Percentiles rank a stretch among this genome's conserved stretches.
These are phyloP conservation scores for Hygrophoropsis aurantiaca DNA, from an alignment of 768 basidiomycete species.

Conservation along the genomic window DNA sequence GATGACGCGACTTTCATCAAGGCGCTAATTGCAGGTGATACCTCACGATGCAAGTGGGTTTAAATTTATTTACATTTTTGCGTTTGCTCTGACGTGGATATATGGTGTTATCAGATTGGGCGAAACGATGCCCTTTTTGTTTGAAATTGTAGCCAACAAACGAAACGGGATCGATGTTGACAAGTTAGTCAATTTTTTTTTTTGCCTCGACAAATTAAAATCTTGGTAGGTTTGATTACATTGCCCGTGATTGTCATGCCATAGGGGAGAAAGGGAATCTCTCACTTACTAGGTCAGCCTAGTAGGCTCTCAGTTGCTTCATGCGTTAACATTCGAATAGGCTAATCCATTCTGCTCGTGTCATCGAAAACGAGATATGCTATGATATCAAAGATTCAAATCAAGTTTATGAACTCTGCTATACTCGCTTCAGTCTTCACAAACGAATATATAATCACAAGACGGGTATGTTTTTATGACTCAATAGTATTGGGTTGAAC, in stretches of 20 bases:
- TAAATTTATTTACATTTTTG: neutral
- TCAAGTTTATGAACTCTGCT: slow-evolving; percentile 71
- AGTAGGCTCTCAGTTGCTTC: neutral
- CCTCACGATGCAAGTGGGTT: slow-evolving; percentile 49
- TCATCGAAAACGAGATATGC: slow-evolving; percentile 73
- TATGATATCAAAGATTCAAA: slow-evolving; percentile 83
- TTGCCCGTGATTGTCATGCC: slow-evolving; percentile 69
- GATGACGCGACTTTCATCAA: slow-evolving; percentile 65
- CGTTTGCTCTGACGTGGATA: no score
- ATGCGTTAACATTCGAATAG: slow-evolving; percentile 31
- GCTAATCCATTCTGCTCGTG: slow-evolving; percentile 71
- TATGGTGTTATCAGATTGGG: slow-evolving; percentile 17
- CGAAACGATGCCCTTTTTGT: slow-evolving; percentile 68
- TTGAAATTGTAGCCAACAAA: slow-evolving; percentile 83
- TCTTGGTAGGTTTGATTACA: slow-evolving; percentile 71
- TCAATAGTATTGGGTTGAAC: no score
- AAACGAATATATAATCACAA: slow-evolving; percentile 83
- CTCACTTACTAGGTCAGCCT: slow-evolving; percentile 41
- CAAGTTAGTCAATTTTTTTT: slow-evolving; percentile 48
- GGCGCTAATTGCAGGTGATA: slow-evolving; percentile 73
- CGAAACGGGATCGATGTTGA: slow-evolving; percentile 85
- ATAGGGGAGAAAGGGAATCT: slow-evolving; percentile 64
- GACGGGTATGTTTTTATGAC: slow-evolving; percentile 44
- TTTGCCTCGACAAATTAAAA: neutral
- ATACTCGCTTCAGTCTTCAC: slow-evolving; percentile 76